Conservation (phyloP, 495 filamentous ascomycete species). For the Filosporella fistucella region DNA sequence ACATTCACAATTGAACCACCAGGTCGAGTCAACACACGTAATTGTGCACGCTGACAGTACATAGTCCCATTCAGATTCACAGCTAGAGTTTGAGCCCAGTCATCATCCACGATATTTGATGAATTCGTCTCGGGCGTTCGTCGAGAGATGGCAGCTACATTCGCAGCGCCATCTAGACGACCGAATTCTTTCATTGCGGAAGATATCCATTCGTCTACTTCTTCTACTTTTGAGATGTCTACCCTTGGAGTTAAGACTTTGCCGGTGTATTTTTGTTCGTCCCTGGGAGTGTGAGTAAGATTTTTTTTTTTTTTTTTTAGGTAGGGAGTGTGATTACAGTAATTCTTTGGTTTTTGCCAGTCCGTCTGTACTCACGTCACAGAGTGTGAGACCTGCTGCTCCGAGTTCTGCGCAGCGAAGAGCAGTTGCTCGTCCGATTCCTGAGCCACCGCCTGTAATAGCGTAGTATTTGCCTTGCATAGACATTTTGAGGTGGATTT, state of each 20-base stretch:
- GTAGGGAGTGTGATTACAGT: background rate
- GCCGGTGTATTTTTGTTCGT: background rate
- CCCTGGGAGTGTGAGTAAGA: background rate
- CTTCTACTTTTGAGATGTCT: constrained; percentile 30
- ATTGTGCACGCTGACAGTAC: constrained; percentile 49
- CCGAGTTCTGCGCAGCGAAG: constrained; percentile 34
- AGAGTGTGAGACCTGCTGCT: constrained; percentile 28
- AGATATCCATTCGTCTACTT: constrained; percentile 44
- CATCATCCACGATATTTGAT: constrained; percentile 26
- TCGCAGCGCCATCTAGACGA: constrained; percentile 50
- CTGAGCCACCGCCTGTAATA: constrained; percentile 47
- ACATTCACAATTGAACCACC: constrained; percentile 56
- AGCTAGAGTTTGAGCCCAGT: constrained; percentile 46
- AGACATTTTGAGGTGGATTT: no score
- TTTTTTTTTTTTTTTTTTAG: no score
- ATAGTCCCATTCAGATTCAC: constrained; percentile 53
- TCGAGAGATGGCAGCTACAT: constrained; percentile 32
- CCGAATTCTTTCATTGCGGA: constrained; percentile 37
- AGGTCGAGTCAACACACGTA: constrained; percentile 37
- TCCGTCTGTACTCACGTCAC: constrained; percentile 9
- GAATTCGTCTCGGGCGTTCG: background rate
- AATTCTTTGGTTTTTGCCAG: constrained; percentile 1
- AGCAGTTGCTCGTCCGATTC: constrained; percentile 46
- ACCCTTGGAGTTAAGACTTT: constrained; percentile 13
- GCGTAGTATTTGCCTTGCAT: constrained; percentile 32